Conservation (phyloP, 768 basidiomycete genomes). For the Pisolithus marmoratus region DNA sequence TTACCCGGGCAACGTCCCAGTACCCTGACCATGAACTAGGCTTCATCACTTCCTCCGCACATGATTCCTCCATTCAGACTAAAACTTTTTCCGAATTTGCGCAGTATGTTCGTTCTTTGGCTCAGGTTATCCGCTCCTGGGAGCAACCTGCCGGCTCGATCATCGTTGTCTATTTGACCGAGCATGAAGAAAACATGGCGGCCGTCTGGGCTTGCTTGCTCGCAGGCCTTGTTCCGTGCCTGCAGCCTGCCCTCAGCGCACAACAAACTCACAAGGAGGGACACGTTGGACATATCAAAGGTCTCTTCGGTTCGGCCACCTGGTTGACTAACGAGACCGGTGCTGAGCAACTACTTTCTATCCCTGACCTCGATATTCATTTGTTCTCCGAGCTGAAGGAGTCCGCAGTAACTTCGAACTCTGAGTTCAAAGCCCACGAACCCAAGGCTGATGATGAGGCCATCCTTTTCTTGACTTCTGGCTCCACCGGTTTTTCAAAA, state of each 20-base stretch:
- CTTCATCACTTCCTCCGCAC: too few relatives aligned
- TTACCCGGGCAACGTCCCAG: too few relatives aligned
- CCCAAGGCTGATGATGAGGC: slow-evolving; percentile 27
- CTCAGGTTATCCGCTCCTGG: background rate
- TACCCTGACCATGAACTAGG: too few relatives aligned
- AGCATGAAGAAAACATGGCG: slow-evolving; percentile 30
- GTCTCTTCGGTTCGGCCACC: slow-evolving; percentile 22
- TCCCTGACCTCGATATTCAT: slow-evolving; percentile 19
- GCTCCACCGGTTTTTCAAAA: slow-evolving; percentile 43
- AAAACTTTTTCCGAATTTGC: slow-evolving; percentile 8
- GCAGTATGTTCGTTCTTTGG: background rate
- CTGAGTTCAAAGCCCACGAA: slow-evolving; percentile 10
- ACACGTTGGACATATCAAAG: slow-evolving; percentile 25
- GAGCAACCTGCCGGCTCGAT: background rate
- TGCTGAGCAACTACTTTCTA: slow-evolving; percentile 18
- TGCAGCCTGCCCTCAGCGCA: slow-evolving; percentile 29
- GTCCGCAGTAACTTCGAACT: slow-evolving; percentile 2
- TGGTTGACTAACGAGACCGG: slow-evolving; percentile 27
- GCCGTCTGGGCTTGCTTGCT: slow-evolving; percentile 28
- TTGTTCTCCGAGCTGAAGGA: slow-evolving; percentile 16
- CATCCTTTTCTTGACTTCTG: slow-evolving; percentile 35
- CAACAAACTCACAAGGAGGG: slow-evolving; percentile 26
- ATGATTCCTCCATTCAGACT: too few relatives aligned
- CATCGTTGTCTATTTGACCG: slow-evolving; percentile 20
- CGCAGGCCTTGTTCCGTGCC: slow-evolving; percentile 25